Evolutionary conservation across 345 rosid genomes (phyloP).

Genomic region (Bruguiera gymnorhiza): DNA sequence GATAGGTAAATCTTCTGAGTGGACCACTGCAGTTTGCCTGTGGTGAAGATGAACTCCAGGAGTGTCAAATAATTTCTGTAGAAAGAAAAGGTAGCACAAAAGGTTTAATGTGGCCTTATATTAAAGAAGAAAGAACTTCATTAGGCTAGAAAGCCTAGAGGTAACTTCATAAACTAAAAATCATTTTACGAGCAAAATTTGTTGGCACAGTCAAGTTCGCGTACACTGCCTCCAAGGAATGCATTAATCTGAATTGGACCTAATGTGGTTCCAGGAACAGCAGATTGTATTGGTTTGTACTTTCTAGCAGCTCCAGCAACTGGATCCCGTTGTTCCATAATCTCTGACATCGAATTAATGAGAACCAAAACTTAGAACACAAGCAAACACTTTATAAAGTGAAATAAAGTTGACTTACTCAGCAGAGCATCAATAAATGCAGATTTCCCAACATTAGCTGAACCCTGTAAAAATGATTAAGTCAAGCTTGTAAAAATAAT

Average conservation of each 20-base stretch:
- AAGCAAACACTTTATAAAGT: neutral
- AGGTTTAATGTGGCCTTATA: neutral
- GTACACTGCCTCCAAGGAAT: constrained; percentile 91
- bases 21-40: constrained; percentile 95
- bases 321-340: constrained; percentile 82
- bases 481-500: constrained; percentile 5
- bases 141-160: neutral
- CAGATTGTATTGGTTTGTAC: constrained; percentile 90
- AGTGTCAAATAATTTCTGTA: constrained; percentile 79
- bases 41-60: constrained; percentile 98
- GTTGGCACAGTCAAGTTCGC: neutral
- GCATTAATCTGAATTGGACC: constrained; percentile 93
- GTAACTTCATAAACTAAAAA: neutral
- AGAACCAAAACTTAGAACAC: constrained; percentile 4
- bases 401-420: constrained; percentile 48
- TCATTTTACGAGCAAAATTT: neutral
- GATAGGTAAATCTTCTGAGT: constrained; percentile 81
- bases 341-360: constrained; percentile 39
- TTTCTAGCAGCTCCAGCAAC: constrained; percentile 84
- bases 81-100: neutral
- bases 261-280: constrained; percentile 97
- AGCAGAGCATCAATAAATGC: constrained; percentile 89
- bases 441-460: constrained; percentile 98
- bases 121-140: neutral
- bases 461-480: constrained; percentile 51